Conservation (phyloP, 352 stramenopile genomes). For the Pythium rhizo-oryzae region DNA sequence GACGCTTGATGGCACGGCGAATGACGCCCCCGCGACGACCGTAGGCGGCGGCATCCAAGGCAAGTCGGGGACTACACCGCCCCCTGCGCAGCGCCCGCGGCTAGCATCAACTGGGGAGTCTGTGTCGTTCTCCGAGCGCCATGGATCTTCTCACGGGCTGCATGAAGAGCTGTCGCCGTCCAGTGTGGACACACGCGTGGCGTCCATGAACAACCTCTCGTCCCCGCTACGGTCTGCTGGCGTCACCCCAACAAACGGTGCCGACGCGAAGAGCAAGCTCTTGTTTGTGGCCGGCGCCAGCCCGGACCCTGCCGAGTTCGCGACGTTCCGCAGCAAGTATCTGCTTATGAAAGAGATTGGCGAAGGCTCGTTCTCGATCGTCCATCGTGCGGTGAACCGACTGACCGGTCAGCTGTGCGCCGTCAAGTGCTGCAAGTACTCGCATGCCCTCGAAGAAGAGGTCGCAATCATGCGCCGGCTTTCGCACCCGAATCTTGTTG, state of each 20-base stretch:
- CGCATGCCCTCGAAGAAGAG: constrained; percentile 65
- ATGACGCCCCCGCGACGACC: background rate
- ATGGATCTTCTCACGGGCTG: constrained; percentile 1
- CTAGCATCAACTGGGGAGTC: constrained; percentile 9
- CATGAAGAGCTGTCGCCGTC: background rate
- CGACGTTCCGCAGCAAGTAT: constrained; percentile 63
- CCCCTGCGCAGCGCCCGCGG: background rate
- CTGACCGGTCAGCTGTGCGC: constrained; percentile 63
- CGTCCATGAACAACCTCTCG: constrained; percentile 23
- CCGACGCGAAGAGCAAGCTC: constrained; percentile 12
- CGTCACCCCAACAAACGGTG: background rate
- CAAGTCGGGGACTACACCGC: background rate
- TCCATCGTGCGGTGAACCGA: constrained; percentile 77
- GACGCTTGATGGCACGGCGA: constrained; percentile 11
- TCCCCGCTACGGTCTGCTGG: background rate
- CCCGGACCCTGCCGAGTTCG: constrained; percentile 47
- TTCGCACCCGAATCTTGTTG: constrained; percentile 69
- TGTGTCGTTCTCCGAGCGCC: constrained; percentile 19
- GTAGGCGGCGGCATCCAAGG: background rate
- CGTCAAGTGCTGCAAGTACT: constrained; percentile 80
- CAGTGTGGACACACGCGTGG: background rate
- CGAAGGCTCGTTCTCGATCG: constrained; percentile 84
- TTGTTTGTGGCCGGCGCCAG: constrained; percentile 32
- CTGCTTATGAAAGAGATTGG: constrained; percentile 81
- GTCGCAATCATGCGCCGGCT: constrained; percentile 63